Evolutionary conservation across 2,329 filamentous ascomycete genomes (phyloP).

Genomic region (Penicillium occitanis): DNA sequence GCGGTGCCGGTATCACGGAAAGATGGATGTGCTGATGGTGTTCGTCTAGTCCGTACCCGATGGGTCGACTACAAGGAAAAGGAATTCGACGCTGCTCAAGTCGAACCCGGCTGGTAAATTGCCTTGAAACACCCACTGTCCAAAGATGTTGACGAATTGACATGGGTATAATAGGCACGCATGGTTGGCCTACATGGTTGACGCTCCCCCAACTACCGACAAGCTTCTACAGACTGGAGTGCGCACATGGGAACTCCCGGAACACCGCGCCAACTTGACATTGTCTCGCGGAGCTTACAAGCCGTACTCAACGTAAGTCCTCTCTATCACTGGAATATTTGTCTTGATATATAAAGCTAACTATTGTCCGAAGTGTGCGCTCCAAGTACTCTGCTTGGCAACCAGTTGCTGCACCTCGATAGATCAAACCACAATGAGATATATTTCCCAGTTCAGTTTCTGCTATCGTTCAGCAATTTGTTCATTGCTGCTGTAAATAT

Average conservation of each 20-base stretch:
- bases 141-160: not conserved
- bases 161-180: conserved; percentile 64
- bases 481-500: conserved; percentile 13
- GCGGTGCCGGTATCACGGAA: not conserved
- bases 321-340: too few species aligned
- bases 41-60: conserved; percentile 73
- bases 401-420: conserved; percentile 22
- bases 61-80: conserved; percentile 96
- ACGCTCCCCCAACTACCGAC: conserved; percentile 80
- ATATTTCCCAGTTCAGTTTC: not conserved
- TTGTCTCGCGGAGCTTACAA: conserved; percentile 77
- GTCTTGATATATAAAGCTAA: not conserved
- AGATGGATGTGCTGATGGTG: conserved; percentile 19
- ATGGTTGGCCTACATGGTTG: conserved; percentile 92
- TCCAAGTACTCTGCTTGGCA: conserved; percentile 22
- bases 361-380: conserved; percentile 12
- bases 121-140: not conserved
- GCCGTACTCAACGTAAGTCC: conserved; percentile 86
- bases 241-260: conserved; percentile 72
- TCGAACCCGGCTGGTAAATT: conserved; percentile 81
- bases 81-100: conserved; percentile 64
- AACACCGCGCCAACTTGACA: conserved; percentile 74
- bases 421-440: conserved; percentile 20
- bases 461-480: conserved; percentile 2
- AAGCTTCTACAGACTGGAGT: conserved; percentile 65